Evolutionary conservation across 2,329 filamentous ascomycete species (phyloP).

Genomic region (Zasmidium angulare): DNA sequence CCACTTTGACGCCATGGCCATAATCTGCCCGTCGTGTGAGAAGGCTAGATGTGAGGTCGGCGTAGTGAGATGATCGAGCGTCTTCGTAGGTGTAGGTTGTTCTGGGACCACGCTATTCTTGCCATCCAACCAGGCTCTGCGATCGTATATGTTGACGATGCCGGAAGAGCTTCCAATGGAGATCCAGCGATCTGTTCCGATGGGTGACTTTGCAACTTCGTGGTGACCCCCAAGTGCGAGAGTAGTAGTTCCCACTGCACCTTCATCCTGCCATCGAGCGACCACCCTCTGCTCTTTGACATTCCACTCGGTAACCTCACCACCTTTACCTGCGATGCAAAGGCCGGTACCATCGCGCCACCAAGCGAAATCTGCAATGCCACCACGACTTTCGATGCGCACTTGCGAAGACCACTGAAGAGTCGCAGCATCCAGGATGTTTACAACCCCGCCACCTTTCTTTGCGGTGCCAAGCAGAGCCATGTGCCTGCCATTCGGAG

Average conservation of each 20-base stretch:
- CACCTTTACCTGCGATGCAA: conserved; percentile 78
- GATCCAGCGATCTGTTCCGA: conserved; percentile 85
- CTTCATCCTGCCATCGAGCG: conserved; percentile 85
- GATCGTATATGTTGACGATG: conserved; percentile 92
- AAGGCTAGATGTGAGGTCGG: conserved; percentile 78
- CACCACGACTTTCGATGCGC: conserved; percentile 75
- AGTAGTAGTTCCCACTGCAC: conserved; percentile 80
- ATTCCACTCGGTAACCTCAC: conserved; percentile 88
- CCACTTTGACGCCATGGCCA: conserved; percentile 81
- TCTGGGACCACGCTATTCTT: conserved; percentile 51
- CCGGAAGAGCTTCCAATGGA: conserved; percentile 83
- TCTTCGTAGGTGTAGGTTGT: conserved; percentile 69
- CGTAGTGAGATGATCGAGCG: conserved; percentile 84
- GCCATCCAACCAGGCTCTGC: conserved; percentile 57
- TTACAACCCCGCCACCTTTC: conserved; percentile 86
- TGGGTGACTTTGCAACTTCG: conserved; percentile 50
- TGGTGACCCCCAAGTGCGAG: conserved; percentile 72
- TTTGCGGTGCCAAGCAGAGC: conserved; percentile 75
- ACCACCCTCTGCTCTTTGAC: conserved; percentile 67
- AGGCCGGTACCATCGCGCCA: conserved; percentile 83
- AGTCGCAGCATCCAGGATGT: conserved; percentile 75
- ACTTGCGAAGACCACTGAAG: conserved; percentile 86
- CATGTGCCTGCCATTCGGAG: conserved; percentile 83
- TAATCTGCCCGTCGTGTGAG: conserved; percentile 82
- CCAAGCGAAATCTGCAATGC: conserved; percentile 90